These are phyloP conservation scores for Amanita jacksonii DNA, from an alignment of 768 basidiomycete species.

Conservation along the genomic window DNA sequence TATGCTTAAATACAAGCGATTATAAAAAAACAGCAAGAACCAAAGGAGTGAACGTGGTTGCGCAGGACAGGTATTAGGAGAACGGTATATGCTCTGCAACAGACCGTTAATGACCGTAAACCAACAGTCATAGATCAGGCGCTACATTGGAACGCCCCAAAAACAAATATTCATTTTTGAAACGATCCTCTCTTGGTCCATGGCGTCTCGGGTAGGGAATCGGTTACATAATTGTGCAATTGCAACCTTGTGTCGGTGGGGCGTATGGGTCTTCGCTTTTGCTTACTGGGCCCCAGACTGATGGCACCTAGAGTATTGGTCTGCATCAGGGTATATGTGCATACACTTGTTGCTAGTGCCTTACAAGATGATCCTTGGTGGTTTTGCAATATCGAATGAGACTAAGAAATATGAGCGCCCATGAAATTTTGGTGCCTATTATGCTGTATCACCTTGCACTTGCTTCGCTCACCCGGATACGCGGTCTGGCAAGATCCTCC, in stretches of 20 bases:
- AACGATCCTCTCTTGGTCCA: not conserved
- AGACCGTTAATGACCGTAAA: not conserved
- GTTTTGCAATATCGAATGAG: slow-evolving; percentile 91
- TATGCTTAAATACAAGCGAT: not conserved
- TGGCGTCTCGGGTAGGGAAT: not conserved
- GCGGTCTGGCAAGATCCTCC: slow-evolving; percentile 84
- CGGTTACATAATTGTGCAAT: slow-evolving; percentile 57
- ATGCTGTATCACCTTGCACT: slow-evolving; percentile 57
- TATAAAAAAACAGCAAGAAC: slow-evolving; percentile 6
- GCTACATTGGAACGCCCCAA: slow-evolving; percentile 3
- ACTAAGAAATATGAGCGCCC: slow-evolving; percentile 30
- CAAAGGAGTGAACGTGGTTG: slow-evolving; percentile 9
- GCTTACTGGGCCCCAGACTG: slow-evolving; percentile 87
- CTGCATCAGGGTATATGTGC: slow-evolving; percentile 6
- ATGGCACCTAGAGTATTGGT: slow-evolving; percentile 55
- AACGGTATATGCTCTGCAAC: slow-evolving; percentile 17
- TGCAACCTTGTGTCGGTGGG: slow-evolving; percentile 67
- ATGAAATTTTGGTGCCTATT: not conserved
- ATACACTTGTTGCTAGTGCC: slow-evolving; percentile 20
- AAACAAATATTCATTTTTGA: not conserved
- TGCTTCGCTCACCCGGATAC: slow-evolving; percentile 88
- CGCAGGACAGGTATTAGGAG: slow-evolving; percentile 13
- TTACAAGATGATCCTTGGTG: slow-evolving; percentile 81
- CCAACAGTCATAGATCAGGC: not conserved
- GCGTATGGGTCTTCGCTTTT: slow-evolving; percentile 92